Evolutionary conservation across 1,284 basidiomycete species (phyloP).

Genomic region (Heterobasidion parviporum): DNA sequence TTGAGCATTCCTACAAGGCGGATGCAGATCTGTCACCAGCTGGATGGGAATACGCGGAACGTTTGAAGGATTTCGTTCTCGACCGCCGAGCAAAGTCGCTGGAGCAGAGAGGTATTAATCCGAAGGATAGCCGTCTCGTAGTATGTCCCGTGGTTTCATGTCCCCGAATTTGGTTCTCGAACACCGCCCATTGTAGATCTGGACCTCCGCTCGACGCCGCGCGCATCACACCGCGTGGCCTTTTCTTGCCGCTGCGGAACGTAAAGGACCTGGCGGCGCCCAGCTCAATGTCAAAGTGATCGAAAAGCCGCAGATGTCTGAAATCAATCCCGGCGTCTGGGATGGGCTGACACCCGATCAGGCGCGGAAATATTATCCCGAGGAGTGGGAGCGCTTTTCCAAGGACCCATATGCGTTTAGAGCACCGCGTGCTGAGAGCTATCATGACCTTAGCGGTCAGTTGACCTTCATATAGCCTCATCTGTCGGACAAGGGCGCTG

Average conservation of each 20-base stretch:
- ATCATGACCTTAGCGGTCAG: conserved; percentile 78
- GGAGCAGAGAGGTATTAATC: conserved; percentile 58
- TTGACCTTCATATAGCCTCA: conserved; percentile 1
- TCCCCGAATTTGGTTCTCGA: too few species aligned
- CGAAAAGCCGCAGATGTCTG: conserved; percentile 92
- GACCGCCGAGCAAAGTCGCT: conserved; percentile 65
- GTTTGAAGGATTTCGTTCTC: conserved; percentile 77
- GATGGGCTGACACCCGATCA: conserved; percentile 91
- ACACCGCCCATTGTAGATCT: conserved; percentile 52
- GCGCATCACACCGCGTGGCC: conserved; percentile 96
- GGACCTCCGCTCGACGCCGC: conserved; percentile 91
- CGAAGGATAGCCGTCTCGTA: conserved; percentile 62
- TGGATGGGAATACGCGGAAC: conserved; percentile 92
- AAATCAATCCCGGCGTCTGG: conserved; percentile 97
- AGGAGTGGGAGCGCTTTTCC: conserved; percentile 90
- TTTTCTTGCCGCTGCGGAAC: conserved; percentile 49
- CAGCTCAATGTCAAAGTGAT: conserved; percentile 66
- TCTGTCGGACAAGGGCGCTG: background rate
- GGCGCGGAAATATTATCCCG: conserved; percentile 84
- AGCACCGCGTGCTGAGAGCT: conserved; percentile 89
- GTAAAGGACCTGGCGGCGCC: conserved; percentile 11
- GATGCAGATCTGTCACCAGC: conserved; percentile 94
- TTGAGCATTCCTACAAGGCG: conserved; percentile 98
- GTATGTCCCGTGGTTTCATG: conserved; percentile 34
- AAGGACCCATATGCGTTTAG: conserved; percentile 92